Base-by-base conservation (phyloP, 129 eudicot genomes). In the Centella asiatica region DNA sequence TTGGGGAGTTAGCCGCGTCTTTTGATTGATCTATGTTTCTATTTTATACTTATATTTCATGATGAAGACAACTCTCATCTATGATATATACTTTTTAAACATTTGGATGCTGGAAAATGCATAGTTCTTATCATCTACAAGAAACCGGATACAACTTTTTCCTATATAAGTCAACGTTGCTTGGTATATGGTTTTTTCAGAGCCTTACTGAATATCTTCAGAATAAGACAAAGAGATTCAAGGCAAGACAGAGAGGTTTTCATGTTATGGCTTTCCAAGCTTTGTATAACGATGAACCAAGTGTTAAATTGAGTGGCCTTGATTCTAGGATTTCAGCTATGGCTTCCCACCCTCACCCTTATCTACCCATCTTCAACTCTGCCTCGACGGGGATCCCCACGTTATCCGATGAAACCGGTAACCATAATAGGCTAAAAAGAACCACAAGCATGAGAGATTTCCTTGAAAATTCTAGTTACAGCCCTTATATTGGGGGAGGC, bases 401-500 rank as follows among this genome's bases (percentile, higher is more conserved):
- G 54, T 33, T 68, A 31, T 68, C 75, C 40, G 58, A 77, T 24
- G 76, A 72, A 57, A 24, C 47, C 68, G 44, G 63, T 15, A 51
- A 40, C 24, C 14, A 26, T 54, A 85, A 82, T 56, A 74, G 80
- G 66, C 69, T 86, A 5, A 83, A 83, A 40, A 64, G 87, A 51
- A 74, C 79, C 2, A 54, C 61, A 22, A 83, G 87, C 47, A 28
- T 78, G 47, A 70, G 74, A 2, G 81, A 78, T 24, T 59, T 71
- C 4, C 27, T 53, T 55, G 76, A 60, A 29, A 68, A 55, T 36
- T 59, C 12, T 39, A n/a, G 58, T 33, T 28, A 49, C 45, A 29
- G 46, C 44, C 33, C 58, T 23, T 44, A 48, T n/a, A 20, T 39
- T 19, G 67, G 58, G 11, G 71, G 54, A n/a, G n/a, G n/a, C 28